A percentile compares a stretch with the other conserved stretches of the same genome.
Evolutionary conservation across 129 eudicot species (phyloP).

Genomic region (Flaveria ramosissima): DNA sequence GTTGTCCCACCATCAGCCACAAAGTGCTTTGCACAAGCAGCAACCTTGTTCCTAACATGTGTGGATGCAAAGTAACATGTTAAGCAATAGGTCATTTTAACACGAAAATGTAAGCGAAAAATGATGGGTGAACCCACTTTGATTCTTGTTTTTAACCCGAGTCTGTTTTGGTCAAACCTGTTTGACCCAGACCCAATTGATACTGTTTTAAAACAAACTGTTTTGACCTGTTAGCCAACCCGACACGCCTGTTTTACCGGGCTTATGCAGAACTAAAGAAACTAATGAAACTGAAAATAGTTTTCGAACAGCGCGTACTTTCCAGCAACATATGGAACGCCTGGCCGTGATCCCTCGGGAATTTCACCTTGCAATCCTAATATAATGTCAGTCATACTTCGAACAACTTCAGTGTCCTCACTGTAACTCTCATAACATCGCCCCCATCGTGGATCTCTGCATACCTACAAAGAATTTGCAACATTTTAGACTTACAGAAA

Average conservation of each 20-base stretch:
- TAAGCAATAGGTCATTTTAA: background rate
- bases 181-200: background rate
- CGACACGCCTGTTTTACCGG: no score
- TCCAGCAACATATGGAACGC: conserved; percentile 78
- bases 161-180: no score
- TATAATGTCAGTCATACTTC: conserved; percentile 76
- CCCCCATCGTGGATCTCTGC: conserved; percentile 97
- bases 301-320: conserved; percentile 41
- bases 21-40: conserved; percentile 92
- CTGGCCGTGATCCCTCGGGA: conserved; percentile 54
- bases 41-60: conserved; percentile 71
- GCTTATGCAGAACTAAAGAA: background rate
- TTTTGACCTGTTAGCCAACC: no score
- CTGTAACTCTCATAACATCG: conserved; percentile 90
- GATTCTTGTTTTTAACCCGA: no score
- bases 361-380: conserved; percentile 78
- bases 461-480: conserved; percentile 52
- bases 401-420: conserved; percentile 72
- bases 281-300: background rate
- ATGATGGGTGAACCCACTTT: no score
- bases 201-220: background rate
- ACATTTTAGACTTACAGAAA: conserved; percentile 5
- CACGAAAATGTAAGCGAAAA: background rate
- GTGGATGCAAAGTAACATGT: background rate
- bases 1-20: conserved; percentile 96